Conservation (phyloP, 257 asterid genomes). For the Solanum phureja region DNA sequence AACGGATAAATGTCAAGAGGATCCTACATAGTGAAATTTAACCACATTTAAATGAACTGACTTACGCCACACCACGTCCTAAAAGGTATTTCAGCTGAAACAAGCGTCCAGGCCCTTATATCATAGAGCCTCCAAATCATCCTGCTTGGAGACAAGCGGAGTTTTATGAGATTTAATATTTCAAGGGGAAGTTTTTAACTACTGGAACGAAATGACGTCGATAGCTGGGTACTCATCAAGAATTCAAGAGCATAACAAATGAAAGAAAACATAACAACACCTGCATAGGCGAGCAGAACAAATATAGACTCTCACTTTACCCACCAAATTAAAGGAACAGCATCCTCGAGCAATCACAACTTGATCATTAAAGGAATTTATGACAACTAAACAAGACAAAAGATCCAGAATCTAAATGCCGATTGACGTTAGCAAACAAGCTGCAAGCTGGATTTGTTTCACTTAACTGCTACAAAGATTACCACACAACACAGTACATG, state of each 20-base stretch:
- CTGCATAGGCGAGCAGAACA: not conserved
- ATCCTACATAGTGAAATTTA: conserved; percentile 35
- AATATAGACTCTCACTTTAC: conserved; percentile 16
- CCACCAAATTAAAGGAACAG: conserved; percentile 18
- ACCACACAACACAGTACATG: not conserved
- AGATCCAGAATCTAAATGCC: conserved; percentile 9
- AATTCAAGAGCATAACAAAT: conserved; percentile 41
- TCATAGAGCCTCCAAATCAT: conserved; percentile 54
- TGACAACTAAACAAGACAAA: conserved; percentile 15
- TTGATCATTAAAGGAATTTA: conserved; percentile 20
- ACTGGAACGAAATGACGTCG: conserved; percentile 54
- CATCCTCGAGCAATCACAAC: conserved; percentile 2
- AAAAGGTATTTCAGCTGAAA: conserved; percentile 81
- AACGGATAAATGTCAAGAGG: conserved; percentile 33
- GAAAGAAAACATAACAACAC: conserved; percentile 3
- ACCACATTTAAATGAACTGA: conserved; percentile 60
- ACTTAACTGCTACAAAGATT: conserved; percentile 1
- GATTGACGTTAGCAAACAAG: conserved; percentile 3
- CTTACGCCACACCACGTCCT: conserved; percentile 74
- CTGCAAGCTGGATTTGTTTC: not conserved
- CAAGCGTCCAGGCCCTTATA: conserved; percentile 77
- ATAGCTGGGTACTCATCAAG: conserved; percentile 23
- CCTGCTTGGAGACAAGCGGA: conserved; percentile 91
- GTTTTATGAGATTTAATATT: conserved; percentile 54
- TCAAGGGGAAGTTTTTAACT: conserved; percentile 33